Base-by-base conservation (phyloP, 2,329 filamentous ascomycete species). In the Pseudocercospora eumusae region DNA sequence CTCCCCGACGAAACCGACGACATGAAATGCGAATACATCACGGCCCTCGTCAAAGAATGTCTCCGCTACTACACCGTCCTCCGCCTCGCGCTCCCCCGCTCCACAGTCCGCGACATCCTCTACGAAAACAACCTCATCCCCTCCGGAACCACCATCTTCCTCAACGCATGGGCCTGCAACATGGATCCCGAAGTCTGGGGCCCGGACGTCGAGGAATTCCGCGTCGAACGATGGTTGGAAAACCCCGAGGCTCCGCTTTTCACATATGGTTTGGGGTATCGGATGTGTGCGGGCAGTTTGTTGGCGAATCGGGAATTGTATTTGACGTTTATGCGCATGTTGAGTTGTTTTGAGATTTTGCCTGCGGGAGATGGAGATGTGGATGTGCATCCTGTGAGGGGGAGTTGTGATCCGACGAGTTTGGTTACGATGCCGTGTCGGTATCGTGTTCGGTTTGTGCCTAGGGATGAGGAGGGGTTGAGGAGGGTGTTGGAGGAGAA, bases 101-200 rank as follows among this genome's bases (percentile, higher is more conserved):
- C 83, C 0, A 86, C 86, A 0, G 82, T 87, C 59, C 83, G 82
- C 65, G 85, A 87, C 57, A 78, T 89, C 2, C 75, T 77, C 0
- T 88, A 88, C 61, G 74, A 86, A 9, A 84, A 82, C 18, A 80
- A 81, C 31, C 71, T 80, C 5, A 86, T 89, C 44, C 86, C 87
- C 0, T 82, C 83, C 49, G 86, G 85, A 0, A 87, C 85, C 1
- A 83, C 87, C 0, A 80, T 88, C 36, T 89, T 88, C 71, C 75
- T 89, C 25, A 89, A 89, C 61, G 84, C 85, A 0, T 88, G 86
- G 86, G 86, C 86, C 2, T 88, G 86, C 68, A 88, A 89, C 64
- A 87, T 87, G 84, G 84, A 72, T 55, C 49, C 62, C 15, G 63
- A 71, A 4, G 66, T 76, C 5, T 68, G 75, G 80, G 0, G 78